Percentiles rank a stretch among this genome's conserved stretches.
Conservation (phyloP, 805 yeast species). For the Metschnikowia santaceciliae region DNA sequence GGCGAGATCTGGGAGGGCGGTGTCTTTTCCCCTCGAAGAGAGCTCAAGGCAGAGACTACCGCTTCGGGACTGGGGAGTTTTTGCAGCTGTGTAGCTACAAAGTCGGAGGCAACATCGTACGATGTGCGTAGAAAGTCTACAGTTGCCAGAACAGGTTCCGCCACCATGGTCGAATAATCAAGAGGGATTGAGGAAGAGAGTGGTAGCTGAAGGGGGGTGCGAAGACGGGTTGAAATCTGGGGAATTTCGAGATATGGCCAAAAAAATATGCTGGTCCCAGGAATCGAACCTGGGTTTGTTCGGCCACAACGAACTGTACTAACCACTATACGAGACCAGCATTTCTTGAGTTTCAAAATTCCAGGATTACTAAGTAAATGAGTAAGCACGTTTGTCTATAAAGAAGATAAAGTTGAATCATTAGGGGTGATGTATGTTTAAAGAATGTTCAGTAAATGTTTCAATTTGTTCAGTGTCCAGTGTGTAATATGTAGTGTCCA, state of each 20-base stretch:
- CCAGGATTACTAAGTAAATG: too few species aligned
- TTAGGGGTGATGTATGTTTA: too few species aligned
- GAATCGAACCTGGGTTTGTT: conserved; percentile 49
- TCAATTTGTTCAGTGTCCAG: too few species aligned
- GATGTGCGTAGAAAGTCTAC: conserved; percentile 23
- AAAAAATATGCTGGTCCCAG: conserved; percentile 44
- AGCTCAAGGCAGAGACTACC: conserved; percentile 3
- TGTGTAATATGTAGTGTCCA: too few species aligned
- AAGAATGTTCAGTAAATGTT: too few species aligned
- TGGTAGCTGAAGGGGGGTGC: background rate
- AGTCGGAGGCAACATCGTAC: conserved; percentile 21
- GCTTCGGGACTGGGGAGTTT: conserved; percentile 19
- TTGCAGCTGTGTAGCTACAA: conserved; percentile 23
- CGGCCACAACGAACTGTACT: conserved; percentile 51
- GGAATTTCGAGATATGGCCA: background rate
- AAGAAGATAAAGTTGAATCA: too few species aligned
- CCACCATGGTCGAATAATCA: conserved; percentile 28
- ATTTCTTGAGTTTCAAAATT: background rate
- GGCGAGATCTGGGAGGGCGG: conserved; percentile 2
- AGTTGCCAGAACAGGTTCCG: conserved; percentile 42
- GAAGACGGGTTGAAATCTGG: too few species aligned
- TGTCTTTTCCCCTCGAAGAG: background rate
- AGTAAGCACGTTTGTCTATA: too few species aligned
- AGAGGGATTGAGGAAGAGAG: background rate
- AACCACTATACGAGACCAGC: conserved; percentile 50